Conservation (phyloP, 805 yeast species). For the Saccharomyces cerevisiae region DNA sequence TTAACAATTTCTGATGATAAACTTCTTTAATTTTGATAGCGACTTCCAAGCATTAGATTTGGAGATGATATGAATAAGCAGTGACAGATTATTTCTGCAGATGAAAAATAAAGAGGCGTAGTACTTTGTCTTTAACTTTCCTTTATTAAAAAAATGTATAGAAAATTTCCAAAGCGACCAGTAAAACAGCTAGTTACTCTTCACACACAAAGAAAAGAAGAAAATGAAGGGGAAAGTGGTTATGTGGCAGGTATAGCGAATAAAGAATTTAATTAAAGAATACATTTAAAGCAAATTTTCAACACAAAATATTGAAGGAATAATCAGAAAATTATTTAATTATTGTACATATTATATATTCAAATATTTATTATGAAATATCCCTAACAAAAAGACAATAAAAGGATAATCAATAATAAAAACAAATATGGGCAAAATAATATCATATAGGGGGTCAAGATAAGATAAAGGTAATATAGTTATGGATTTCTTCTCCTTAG, state of each 20-base stretch:
- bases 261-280: neutral
- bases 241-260: neutral
- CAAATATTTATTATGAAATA: neutral
- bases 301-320: neutral
- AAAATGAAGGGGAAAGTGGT: neutral
- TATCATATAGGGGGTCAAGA: neutral
- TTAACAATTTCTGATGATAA: neutral
- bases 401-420: neutral
- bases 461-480: neutral
- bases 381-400: neutral
- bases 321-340: neutral
- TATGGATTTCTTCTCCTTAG: slow-evolving; percentile 1
- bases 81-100: neutral
- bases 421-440: neutral
- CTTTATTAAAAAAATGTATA: neutral
- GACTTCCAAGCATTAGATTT: neutral
- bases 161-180: neutral
- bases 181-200: neutral
- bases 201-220: neutral
- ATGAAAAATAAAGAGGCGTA: neutral
- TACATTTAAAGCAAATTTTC: neutral
- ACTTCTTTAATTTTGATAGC: neutral
- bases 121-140: neutral
- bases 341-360: neutral
- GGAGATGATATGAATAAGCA: neutral